A percentile compares a stretch with the other conserved stretches of the same genome.
These are phyloP conservation scores for Coemansia sp. DNA, from an alignment of 192 early-diverging fungal species.

Conservation along the genomic window DNA sequence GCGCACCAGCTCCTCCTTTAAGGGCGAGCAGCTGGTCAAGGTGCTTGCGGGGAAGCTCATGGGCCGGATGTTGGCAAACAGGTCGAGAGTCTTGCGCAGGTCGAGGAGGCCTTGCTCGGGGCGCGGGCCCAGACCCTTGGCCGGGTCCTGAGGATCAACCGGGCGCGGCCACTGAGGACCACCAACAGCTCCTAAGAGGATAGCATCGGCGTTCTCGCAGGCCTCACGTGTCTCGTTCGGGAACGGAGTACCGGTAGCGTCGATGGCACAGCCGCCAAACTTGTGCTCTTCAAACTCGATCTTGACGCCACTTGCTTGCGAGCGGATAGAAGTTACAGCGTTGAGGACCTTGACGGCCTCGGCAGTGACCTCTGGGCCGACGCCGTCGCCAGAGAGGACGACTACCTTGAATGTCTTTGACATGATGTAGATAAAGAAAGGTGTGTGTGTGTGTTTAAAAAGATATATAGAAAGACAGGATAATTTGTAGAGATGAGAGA, in stretches of 20 bases:
- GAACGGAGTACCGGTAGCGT: constrained; percentile 83
- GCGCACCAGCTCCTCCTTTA: constrained; percentile 88
- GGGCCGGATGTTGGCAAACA: constrained; percentile 97
- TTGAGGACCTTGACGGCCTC: constrained; percentile 91
- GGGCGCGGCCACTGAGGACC: constrained; percentile 92
- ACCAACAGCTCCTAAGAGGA: constrained; percentile 96
- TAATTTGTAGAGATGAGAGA: constrained; percentile 3
- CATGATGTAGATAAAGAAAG: constrained; percentile 18
- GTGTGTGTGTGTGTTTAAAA: too few relatives aligned
- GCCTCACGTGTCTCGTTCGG: constrained; percentile 80
- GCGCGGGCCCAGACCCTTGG: constrained; percentile 72
- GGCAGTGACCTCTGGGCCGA: constrained; percentile 92
- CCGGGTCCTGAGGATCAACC: constrained; percentile 63
- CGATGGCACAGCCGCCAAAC: constrained; percentile 92
- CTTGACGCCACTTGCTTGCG: constrained; percentile 57
- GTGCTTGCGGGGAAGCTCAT: constrained; percentile 87
- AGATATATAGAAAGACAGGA: background rate
- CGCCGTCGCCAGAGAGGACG: constrained; percentile 89
- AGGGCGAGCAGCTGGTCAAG: constrained; percentile 78
- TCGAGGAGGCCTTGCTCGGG: constrained; percentile 94
- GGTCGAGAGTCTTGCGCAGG: constrained; percentile 86
- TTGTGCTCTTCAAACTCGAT: constrained; percentile 77
- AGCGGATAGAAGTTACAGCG: constrained; percentile 65
- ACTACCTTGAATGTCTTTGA: constrained; percentile 61
- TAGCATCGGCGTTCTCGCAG: constrained; percentile 82